phyloP scores from a whole-genome alignment of 2,329 filamentous ascomycete species.

The Penicillium sp. region DNA sequence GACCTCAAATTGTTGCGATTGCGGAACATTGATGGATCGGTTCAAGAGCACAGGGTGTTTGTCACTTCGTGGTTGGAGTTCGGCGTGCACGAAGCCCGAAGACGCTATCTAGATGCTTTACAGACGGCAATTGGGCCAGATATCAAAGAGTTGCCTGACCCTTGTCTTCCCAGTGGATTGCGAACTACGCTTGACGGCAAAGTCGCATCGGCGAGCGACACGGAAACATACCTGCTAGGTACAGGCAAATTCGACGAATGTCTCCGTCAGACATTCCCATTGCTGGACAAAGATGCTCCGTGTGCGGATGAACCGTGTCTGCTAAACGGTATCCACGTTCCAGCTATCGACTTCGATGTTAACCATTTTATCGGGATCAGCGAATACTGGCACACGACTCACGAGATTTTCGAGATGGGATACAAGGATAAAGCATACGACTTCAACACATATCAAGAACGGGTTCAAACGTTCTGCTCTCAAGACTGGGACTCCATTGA shows the following conservation, averaged over 20 bases:
- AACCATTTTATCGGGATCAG: slow-evolving; percentile 98
- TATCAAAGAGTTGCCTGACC: slow-evolving; percentile 74
- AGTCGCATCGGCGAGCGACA: slow-evolving; percentile 40
- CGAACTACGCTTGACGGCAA: slow-evolving; percentile 71
- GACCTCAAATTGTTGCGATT: slow-evolving; percentile 84
- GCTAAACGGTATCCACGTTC: slow-evolving; percentile 86
- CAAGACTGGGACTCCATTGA: slow-evolving; percentile 78
- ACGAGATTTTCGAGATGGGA: slow-evolving; percentile 80
- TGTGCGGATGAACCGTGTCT: slow-evolving; percentile 83
- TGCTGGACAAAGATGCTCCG: slow-evolving; percentile 83
- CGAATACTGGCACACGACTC: slow-evolving; percentile 98
- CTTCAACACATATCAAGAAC: slow-evolving; percentile 80
- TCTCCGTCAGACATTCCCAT: slow-evolving; percentile 73
- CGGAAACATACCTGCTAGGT: slow-evolving; percentile 64
- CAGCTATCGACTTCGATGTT: slow-evolving; percentile 92
- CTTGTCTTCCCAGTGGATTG: slow-evolving; percentile 79
- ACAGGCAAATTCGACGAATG: slow-evolving; percentile 88
- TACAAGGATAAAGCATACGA: slow-evolving; percentile 81
- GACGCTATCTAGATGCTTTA: slow-evolving; percentile 78
- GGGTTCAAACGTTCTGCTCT: slow-evolving; percentile 80
- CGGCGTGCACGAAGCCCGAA: slow-evolving; percentile 88
- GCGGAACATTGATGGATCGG: slow-evolving; percentile 74
- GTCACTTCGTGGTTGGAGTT: slow-evolving; percentile 97
- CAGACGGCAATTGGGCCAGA: slow-evolving; percentile 62
- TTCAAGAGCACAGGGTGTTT: slow-evolving; percentile 83